Percentiles rank a stretch among this genome's conserved stretches.
These are phyloP conservation scores for Mycena crocata DNA, from an alignment of 768 basidiomycete genomes.

Conservation along the genomic window DNA sequence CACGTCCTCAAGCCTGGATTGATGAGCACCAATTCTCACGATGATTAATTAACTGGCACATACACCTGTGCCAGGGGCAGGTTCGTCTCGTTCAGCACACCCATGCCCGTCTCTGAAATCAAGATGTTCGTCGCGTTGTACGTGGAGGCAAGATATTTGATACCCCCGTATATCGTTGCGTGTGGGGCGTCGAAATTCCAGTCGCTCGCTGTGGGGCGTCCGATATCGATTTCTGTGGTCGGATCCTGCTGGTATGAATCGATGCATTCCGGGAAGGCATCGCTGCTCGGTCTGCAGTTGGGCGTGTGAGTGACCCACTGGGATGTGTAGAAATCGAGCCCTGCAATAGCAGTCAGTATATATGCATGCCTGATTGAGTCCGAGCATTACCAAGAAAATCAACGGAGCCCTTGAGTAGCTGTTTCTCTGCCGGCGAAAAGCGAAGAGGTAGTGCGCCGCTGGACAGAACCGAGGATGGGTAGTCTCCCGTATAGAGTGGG, in stretches of 20 bases:
- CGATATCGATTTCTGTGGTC: conserved; percentile 26
- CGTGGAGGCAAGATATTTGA: conserved; percentile 26
- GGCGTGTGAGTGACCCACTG: conserved; percentile 31
- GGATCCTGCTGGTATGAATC: conserved; percentile 31
- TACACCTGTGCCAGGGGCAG: conserved; percentile 47
- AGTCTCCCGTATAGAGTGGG: conserved; percentile 34
- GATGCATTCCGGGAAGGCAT: conserved; percentile 28
- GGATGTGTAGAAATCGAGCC: conserved; percentile 34
- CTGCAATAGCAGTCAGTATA: conserved; percentile 3
- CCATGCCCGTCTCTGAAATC: conserved; percentile 59
- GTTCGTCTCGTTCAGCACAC: conserved; percentile 51
- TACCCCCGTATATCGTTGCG: conserved; percentile 32
- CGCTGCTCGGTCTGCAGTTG: conserved; percentile 25
- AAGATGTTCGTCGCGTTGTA: conserved; percentile 34
- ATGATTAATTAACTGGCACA: no score
- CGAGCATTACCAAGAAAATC: conserved; percentile 29
- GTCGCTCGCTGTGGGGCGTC: conserved; percentile 33
- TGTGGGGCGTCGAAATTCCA: conserved; percentile 35
- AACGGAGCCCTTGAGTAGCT: conserved; percentile 30
- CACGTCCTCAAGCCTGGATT: conserved; percentile 49
- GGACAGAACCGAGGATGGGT: conserved; percentile 27
- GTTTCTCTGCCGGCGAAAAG: conserved; percentile 28
- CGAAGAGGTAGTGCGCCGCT: conserved; percentile 27
- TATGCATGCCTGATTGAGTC: not conserved
- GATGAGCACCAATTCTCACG: no score